Percentiles rank a stretch among this genome's conserved stretches.
These are phyloP conservation scores for Laburnicola sp. DNA, from an alignment of 2,329 filamentous ascomycete genomes.

Conservation along the genomic window DNA sequence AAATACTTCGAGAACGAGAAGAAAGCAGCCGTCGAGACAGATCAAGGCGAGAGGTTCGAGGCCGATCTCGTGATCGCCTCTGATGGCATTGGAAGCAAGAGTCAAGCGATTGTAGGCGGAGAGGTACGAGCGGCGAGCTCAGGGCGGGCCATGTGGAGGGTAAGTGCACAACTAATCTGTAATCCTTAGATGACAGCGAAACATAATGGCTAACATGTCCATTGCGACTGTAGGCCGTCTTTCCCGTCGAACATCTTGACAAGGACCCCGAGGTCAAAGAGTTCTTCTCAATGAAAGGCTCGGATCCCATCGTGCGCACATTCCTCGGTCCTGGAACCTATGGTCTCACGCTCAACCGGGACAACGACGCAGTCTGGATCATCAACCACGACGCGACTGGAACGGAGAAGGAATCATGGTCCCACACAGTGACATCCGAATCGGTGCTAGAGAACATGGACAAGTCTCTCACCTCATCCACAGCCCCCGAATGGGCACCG, in stretches of 20 bases:
- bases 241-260: constrained; percentile 1
- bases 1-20: constrained; percentile 9
- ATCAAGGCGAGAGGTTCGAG: constrained; percentile 2
- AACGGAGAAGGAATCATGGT: constrained; percentile 2
- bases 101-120: constrained; percentile 6
- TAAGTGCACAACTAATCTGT: not conserved
- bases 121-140: constrained; percentile 7
- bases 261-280: constrained; percentile 5
- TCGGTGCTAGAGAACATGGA: constrained; percentile 6
- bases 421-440: not conserved
- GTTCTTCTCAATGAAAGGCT: constrained; percentile 3
- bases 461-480: constrained; percentile 4
- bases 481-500: constrained; percentile 4
- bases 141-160: constrained; percentile 9
- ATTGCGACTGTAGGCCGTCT: not conserved
- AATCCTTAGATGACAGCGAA: no score
- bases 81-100: constrained; percentile 13
- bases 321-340: constrained; percentile 5
- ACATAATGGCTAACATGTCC: no score
- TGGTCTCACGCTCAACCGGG: constrained; percentile 4
- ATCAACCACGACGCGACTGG: constrained; percentile 5
- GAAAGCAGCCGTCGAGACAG: not conserved
- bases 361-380: not conserved
- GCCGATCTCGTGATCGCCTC: constrained; percentile 13
- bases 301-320: constrained; percentile 4